A percentile compares a stretch with the other conserved stretches of the same genome.
phyloP scores from a whole-genome alignment of 257 asterid genomes.

The Fraxinus cuspidata region DNA sequence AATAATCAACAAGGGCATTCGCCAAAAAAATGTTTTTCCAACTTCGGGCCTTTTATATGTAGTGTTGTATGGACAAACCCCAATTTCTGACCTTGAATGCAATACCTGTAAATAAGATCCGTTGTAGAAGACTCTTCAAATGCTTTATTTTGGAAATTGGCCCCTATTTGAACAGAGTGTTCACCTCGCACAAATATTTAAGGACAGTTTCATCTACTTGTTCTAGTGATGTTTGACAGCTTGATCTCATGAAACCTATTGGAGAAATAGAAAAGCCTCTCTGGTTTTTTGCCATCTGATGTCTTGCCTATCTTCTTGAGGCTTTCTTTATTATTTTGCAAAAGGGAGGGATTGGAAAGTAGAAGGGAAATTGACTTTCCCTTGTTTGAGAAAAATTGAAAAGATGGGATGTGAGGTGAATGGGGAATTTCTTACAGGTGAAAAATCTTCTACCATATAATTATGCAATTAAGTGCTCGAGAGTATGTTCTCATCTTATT shows the following conservation, averaged over 20 bases:
- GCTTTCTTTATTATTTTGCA: neutral
- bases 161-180: neutral
- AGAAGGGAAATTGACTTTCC: neutral
- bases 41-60: neutral
- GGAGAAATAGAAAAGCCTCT: neutral
- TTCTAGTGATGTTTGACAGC: neutral
- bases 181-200: neutral
- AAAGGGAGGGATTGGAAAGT: neutral
- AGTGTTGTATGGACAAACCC: neutral
- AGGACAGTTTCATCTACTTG: neutral
- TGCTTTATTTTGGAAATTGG: neutral
- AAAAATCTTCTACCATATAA: neutral
- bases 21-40: neutral
- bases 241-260: neutral
- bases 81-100: neutral
- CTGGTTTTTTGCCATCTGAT: neutral
- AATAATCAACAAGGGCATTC: neutral
- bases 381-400: neutral
- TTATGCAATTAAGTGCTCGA: neutral
- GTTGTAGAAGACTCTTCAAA: neutral
- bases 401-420: neutral
- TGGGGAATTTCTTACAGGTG: neutral
- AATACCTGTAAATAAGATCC: neutral
- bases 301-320: constrained; percentile 1
- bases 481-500: neutral